Evolutionary conservation across 441 rosid genomes (phyloP).

Genomic region (Brassica hybrid): DNA sequence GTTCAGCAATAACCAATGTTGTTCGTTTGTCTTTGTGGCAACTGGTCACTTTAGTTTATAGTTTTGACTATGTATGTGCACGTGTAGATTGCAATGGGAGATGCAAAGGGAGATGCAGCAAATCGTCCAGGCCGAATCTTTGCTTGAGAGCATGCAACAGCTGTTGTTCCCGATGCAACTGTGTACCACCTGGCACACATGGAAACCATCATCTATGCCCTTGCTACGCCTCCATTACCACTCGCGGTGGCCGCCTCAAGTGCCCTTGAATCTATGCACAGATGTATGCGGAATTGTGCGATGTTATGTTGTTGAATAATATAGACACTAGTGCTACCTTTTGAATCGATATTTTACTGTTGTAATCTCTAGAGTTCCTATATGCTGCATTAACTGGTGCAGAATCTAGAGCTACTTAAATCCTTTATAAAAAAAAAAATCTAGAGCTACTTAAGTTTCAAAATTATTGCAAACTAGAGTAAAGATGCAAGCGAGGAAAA

Average conservation of each 20-base stretch:
- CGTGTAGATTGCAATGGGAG: slow-evolving; percentile 55
- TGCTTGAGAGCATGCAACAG: slow-evolving; percentile 77
- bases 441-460: background rate
- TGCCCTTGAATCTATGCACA: slow-evolving; percentile 51
- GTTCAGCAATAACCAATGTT: background rate
- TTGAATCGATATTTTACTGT: background rate
- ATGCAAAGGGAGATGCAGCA: slow-evolving; percentile 58
- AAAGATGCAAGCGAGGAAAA: background rate
- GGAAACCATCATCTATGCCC: slow-evolving; percentile 70
- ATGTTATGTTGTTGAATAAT: background rate
- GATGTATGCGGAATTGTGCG: background rate
- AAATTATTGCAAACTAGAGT: background rate
- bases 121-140: slow-evolving; percentile 54
- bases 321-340: background rate
- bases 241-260: slow-evolving; percentile 70
- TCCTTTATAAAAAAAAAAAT: no score
- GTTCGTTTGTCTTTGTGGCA: background rate
- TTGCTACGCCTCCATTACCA: slow-evolving; percentile 72
- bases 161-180: slow-evolving; percentile 68
- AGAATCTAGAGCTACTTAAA: background rate
- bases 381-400: background rate
- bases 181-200: slow-evolving; percentile 77
- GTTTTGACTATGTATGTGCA: background rate
- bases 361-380: background rate
- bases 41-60: background rate